Percentiles rank a stretch among this genome's conserved stretches.
phyloP scores from a whole-genome alignment of 768 basidiomycete genomes.

The Kwoniella bestiolae region DNA sequence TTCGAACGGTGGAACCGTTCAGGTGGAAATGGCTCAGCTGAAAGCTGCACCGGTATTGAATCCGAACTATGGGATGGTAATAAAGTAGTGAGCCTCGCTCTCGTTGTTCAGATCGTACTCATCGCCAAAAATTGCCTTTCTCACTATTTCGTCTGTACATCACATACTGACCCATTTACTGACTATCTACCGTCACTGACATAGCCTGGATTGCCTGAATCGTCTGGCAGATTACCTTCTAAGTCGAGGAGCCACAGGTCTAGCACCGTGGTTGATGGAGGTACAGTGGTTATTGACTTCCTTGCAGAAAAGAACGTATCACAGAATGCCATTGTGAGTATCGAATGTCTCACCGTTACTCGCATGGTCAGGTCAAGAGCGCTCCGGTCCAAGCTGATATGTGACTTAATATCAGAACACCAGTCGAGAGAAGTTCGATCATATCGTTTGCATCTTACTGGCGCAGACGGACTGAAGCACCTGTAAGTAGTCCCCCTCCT shows the following conservation, averaged over 20 bases:
- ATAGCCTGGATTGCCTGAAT: constrained; percentile 47
- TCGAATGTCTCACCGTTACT: neutral
- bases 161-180: too few relatives aligned
- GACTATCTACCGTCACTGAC: neutral
- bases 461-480: constrained; percentile 36
- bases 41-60: constrained; percentile 44
- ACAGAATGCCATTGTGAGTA: constrained; percentile 44
- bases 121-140: too few relatives aligned
- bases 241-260: constrained; percentile 25
- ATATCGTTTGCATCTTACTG: constrained; percentile 44
- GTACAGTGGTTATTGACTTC: constrained; percentile 38
- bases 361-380: too few relatives aligned
- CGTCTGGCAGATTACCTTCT: constrained; percentile 38
- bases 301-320: constrained; percentile 39
- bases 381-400: neutral
- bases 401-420: constrained; percentile 20
- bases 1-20: constrained; percentile 15
- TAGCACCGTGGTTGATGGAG: constrained; percentile 44
- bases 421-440: constrained; percentile 33
- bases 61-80: constrained; percentile 45
- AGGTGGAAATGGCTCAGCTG: constrained; percentile 34
- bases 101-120: neutral
- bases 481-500: constrained; percentile 25
- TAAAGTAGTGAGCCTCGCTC: constrained; percentile 39
- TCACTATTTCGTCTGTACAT: too few relatives aligned